A percentile compares a stretch with the other conserved stretches of the same genome.
Conservation (phyloP, 2,329 filamentous ascomycete species). For the Elsinoe perseae region DNA sequence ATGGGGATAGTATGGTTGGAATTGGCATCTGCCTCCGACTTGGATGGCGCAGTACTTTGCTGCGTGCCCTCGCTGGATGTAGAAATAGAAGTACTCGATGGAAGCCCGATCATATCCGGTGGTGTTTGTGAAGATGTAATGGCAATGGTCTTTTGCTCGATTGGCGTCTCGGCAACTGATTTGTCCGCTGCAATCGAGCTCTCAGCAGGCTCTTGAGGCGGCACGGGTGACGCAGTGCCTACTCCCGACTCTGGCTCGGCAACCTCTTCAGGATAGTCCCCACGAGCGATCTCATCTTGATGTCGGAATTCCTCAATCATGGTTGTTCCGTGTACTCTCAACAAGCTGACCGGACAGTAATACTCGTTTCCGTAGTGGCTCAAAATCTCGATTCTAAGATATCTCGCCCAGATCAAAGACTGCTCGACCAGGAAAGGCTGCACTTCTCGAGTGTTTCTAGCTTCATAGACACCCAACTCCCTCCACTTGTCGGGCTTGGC, state of each 20-base stretch:
- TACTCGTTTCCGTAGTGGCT: conserved; percentile 94
- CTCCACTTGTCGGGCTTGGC: conserved; percentile 90
- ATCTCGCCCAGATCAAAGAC: conserved; percentile 90
- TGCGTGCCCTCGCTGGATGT: neutral
- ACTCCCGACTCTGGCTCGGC: conserved; percentile 37
- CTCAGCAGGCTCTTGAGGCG: conserved; percentile 14
- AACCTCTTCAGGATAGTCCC: conserved; percentile 55
- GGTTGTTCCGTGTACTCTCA: conserved; percentile 85
- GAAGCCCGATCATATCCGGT: neutral
- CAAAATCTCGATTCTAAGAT: conserved; percentile 83
- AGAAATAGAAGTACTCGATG: neutral
- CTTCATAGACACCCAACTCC: conserved; percentile 78
- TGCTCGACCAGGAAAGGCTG: conserved; percentile 93
- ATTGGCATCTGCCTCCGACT: too few relatives aligned
- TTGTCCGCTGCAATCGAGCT: conserved; percentile 17
- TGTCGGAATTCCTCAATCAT: conserved; percentile 94
- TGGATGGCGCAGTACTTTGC: neutral
- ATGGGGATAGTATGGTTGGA: neutral
- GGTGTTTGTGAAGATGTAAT: conserved; percentile 39
- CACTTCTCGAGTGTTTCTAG: conserved; percentile 84
- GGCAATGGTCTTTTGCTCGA: conserved; percentile 20
- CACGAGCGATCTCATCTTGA: conserved; percentile 60
- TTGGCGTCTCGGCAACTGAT: conserved; percentile 9
- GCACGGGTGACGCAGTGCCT: conserved; percentile 9
- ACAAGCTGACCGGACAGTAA: conserved; percentile 84